A percentile compares a stretch with the other conserved stretches of the same genome.
Conservation (phyloP, 1,284 basidiomycete genomes). For the Ustilago xerochloae region DNA sequence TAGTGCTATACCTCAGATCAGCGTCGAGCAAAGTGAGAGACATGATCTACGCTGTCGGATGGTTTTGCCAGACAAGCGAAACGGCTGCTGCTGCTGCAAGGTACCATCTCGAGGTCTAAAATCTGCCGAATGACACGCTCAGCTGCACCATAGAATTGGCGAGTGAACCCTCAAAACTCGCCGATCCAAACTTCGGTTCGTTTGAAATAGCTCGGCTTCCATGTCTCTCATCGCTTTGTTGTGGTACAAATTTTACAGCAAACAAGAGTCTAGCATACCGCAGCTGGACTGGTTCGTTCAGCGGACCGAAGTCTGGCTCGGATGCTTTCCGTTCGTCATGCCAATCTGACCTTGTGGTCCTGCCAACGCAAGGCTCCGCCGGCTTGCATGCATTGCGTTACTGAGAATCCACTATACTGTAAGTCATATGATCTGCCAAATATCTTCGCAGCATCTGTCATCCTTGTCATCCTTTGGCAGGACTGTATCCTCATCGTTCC, state of each 20-base stretch:
- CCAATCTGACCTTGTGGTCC: constrained; percentile 4
- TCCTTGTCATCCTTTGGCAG: too few species aligned
- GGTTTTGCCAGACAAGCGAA: neutral
- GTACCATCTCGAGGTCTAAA: neutral
- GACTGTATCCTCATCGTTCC: too few species aligned
- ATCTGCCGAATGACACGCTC: neutral
- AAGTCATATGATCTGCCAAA: neutral
- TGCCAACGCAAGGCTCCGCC: neutral
- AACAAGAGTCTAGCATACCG: neutral
- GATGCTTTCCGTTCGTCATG: neutral
- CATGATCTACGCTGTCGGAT: too few species aligned
- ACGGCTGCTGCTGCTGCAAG: neutral
- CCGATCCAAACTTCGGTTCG: neutral
- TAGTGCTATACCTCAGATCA: too few species aligned
- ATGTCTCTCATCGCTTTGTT: too few species aligned
- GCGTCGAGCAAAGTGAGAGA: too few species aligned
- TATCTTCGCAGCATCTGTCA: neutral
- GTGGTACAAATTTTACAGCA: too few species aligned
- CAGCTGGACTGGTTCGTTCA: neutral
- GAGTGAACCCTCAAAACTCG: neutral
- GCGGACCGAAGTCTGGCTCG: neutral
- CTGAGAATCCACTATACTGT: too few species aligned
- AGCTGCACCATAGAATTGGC: neutral
- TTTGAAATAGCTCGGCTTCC: too few species aligned
- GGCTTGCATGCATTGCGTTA: neutral